Percentiles rank a stretch among this genome's conserved stretches.
These are phyloP conservation scores for Cutaneotrichosporon spelunceum DNA, from an alignment of 1,284 basidiomycete genomes.

Conservation along the genomic window DNA sequence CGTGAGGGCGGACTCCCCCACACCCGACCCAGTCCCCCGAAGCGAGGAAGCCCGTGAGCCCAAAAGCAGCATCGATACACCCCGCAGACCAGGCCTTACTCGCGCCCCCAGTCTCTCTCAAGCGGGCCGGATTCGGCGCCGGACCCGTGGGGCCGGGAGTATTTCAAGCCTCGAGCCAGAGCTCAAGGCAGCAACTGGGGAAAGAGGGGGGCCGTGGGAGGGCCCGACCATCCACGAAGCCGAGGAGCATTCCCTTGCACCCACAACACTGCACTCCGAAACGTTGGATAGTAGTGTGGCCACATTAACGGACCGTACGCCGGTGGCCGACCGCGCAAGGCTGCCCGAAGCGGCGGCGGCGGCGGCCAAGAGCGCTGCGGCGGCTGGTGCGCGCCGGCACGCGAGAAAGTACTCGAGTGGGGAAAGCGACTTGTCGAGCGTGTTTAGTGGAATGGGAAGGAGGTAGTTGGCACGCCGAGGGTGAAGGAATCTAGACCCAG, in stretches of 20 bases:
- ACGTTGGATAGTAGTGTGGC: constrained; percentile 16
- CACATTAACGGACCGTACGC: constrained; percentile 24
- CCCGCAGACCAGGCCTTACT: constrained; percentile 21
- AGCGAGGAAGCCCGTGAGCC: background rate
- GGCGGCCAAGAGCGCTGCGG: background rate
- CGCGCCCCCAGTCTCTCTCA: constrained; percentile 31
- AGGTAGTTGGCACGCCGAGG: background rate
- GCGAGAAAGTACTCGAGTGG: constrained; percentile 9
- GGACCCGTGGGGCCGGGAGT: constrained; percentile 10
- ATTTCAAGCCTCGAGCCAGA: constrained; percentile 21
- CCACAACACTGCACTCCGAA: constrained; percentile 24
- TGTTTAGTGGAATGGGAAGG: constrained; percentile 3
- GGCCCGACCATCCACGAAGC: constrained; percentile 32
- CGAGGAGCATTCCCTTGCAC: constrained; percentile 29
- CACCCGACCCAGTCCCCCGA: background rate
- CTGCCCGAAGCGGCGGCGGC: background rate
- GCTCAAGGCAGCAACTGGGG: background rate
- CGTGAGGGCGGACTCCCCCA: background rate
- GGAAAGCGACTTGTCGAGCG: constrained; percentile 24
- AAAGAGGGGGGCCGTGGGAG: constrained; percentile 8
- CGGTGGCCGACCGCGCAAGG: constrained; percentile 10
- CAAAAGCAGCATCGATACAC: background rate
- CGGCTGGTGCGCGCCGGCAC: background rate
- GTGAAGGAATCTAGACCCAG: background rate
- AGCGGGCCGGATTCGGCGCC: constrained; percentile 31